Conservation (phyloP, 2,329 filamentous ascomycete species). For the Chrysosporium queenslandicum region DNA sequence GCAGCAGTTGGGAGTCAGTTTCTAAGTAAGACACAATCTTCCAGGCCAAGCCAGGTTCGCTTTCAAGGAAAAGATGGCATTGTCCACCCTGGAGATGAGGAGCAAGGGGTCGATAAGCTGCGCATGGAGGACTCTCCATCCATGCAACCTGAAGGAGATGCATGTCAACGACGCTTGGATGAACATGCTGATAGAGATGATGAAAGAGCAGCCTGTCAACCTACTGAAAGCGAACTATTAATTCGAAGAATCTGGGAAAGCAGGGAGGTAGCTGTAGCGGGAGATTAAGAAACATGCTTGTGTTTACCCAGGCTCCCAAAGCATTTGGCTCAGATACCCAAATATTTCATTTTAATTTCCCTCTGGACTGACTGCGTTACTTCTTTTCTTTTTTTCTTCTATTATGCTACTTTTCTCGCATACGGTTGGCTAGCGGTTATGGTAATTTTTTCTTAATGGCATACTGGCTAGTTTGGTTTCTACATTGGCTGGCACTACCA, state of each 20-base stretch:
- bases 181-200: slow-evolving; percentile 12
- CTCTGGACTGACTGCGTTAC: not conserved
- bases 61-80: slow-evolving; percentile 28
- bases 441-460: not conserved
- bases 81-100: slow-evolving; percentile 18
- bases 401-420: not conserved
- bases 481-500: not conserved
- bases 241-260: slow-evolving; percentile 38
- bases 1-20: slow-evolving; percentile 17
- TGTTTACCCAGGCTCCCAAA: too few species aligned
- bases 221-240: slow-evolving; percentile 31
- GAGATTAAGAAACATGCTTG: slow-evolving; percentile 15
- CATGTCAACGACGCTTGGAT: slow-evolving; percentile 10
- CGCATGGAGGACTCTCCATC: slow-evolving; percentile 19
- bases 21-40: slow-evolving; percentile 18
- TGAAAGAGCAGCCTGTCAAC: slow-evolving; percentile 19
- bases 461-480: not conserved
- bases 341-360: not conserved
- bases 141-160: not conserved
- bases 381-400: not conserved
- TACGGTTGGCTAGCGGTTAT: not conserved
- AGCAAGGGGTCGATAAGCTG: slow-evolving; percentile 16
- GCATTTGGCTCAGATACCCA: not conserved
- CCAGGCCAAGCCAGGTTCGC: slow-evolving; percentile 24
- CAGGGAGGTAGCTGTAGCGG: slow-evolving; percentile 31